phyloP scores from a whole-genome alignment of 345 rosid genomes.

The Bruguiera gymnorhiza region DNA sequence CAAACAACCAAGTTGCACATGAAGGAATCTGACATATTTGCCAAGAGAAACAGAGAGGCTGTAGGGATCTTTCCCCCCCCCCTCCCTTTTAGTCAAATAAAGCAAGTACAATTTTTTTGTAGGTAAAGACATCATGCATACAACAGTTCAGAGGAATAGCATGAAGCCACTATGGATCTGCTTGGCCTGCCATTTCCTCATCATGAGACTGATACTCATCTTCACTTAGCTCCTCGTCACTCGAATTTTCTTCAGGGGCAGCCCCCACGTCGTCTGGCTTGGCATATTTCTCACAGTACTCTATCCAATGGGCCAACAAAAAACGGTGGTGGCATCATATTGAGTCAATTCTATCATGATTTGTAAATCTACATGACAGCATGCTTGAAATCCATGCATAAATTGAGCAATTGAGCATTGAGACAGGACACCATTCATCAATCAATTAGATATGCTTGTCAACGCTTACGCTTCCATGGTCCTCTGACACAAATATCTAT shows the following conservation, averaged over 20 bases:
- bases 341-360: not conserved
- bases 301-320: conserved; percentile 25
- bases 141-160: not conserved
- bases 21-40: conserved; percentile 20
- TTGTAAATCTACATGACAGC: no score
- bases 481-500: no score
- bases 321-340: not conserved
- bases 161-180: conserved; percentile 38
- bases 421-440: no score
- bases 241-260: conserved; percentile 35
- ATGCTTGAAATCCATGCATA: no score
- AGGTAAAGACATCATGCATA: conserved; percentile 21
- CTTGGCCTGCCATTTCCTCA: conserved; percentile 47
- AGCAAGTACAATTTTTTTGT: conserved; percentile 1
- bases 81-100: not conserved
- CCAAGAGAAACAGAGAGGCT: conserved; percentile 10
- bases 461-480: no score
- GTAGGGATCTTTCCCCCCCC: not conserved
- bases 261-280: conserved; percentile 47
- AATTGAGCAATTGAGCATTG: no score
- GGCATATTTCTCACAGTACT: conserved; percentile 59
- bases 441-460: no score
- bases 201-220: conserved; percentile 42
- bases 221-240: conserved; percentile 55
- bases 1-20: not conserved